Base-by-base conservation (phyloP, 2,329 filamentous ascomycete species). In the Sporothrix luriei region DNA sequence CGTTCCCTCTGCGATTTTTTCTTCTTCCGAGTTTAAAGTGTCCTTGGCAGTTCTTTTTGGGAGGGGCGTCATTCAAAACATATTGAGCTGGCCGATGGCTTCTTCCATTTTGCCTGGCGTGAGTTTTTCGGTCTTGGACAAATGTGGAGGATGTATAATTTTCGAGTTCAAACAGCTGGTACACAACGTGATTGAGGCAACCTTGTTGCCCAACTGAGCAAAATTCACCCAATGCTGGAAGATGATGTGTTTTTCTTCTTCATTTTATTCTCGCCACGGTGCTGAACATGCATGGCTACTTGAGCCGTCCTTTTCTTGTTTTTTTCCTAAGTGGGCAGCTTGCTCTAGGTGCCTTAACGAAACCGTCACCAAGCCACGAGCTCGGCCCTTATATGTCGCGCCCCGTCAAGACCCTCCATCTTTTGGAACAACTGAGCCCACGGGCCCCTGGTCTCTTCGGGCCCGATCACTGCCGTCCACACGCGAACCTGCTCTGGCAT, bases 401-500 rank as follows among this genome's bases (percentile, higher is more conserved):
- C 74, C 9, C 69, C 73, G n/a, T 75, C 69, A 26, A 74, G 57
- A 9, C 77, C 77, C 3, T 74, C 69, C 19, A 76, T 69, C 69
- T 77, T 78, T 59, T 76, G 71, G 46, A 78, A 77, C 68, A 77
- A n/a, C n/a, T n/a, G n/a, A n/a, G n/a, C n/a, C n/a, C n/a, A n/a
- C n/a, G n/a, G n/a, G n/a, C n/a, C n/a, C n/a, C n/a, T n/a, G n/a
- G n/a, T n/a, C n/a, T n/a, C n/a, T n/a, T n/a, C n/a, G n/a, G n/a
- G n/a, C n/a, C n/a, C n/a, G n/a, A n/a, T n/a, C n/a, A n/a, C n/a
- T n/a, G n/a, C n/a, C n/a, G n/a, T n/a, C n/a, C n/a, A n/a, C n/a
- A n/a, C n/a, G n/a, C n/a, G n/a, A n/a, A n/a, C n/a, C n/a, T n/a
- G n/a, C n/a, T n/a, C n/a, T n/a, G n/a, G n/a, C n/a, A n/a, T n/a